phyloP scores from a whole-genome alignment of 108 stramenopile genomes.

The Cyclotella cryptica region DNA sequence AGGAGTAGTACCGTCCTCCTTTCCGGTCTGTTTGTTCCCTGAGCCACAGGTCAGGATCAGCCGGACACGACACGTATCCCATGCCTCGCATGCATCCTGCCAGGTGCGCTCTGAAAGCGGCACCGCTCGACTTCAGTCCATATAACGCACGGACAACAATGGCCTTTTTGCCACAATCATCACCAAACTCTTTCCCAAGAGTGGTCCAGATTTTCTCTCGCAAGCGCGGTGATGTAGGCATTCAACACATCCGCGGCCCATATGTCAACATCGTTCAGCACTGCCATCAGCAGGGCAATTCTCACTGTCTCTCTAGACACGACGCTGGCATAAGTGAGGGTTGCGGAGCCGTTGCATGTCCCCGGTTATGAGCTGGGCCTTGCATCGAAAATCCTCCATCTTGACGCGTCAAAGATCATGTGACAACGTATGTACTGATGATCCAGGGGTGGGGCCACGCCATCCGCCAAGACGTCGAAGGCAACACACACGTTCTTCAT shows the following conservation, averaged over 20 bases:
- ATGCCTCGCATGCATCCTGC: conserved; percentile 19
- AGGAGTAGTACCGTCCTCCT: conserved; percentile 37
- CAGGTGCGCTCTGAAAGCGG: conserved; percentile 20
- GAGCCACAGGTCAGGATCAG: conserved; percentile 58
- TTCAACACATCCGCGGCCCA: conserved; percentile 51
- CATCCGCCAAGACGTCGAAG: background rate
- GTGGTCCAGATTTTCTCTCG: conserved; percentile 32
- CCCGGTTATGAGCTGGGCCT: conserved; percentile 62
- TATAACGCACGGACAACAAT: conserved; percentile 30
- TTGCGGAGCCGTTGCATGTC: conserved; percentile 49
- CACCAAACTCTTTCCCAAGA: conserved; percentile 37
- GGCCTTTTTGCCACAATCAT: conserved; percentile 10
- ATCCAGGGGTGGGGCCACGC: background rate
- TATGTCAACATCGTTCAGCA: conserved; percentile 42
- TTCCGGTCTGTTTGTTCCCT: background rate
- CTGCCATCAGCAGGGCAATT: conserved; percentile 54
- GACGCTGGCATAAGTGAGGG: conserved; percentile 41
- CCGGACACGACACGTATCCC: conserved; percentile 25
- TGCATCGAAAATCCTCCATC: conserved; percentile 40
- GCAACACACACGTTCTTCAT: too few relatives aligned
- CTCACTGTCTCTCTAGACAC: conserved; percentile 58
- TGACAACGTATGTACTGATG: too few relatives aligned
- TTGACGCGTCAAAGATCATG: too few relatives aligned
- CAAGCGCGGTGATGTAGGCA: conserved; percentile 49
- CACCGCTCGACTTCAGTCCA: conserved; percentile 27